These are phyloP conservation scores for Suillus decipiens DNA, from an alignment of 768 basidiomycete species.

Conservation along the genomic window DNA sequence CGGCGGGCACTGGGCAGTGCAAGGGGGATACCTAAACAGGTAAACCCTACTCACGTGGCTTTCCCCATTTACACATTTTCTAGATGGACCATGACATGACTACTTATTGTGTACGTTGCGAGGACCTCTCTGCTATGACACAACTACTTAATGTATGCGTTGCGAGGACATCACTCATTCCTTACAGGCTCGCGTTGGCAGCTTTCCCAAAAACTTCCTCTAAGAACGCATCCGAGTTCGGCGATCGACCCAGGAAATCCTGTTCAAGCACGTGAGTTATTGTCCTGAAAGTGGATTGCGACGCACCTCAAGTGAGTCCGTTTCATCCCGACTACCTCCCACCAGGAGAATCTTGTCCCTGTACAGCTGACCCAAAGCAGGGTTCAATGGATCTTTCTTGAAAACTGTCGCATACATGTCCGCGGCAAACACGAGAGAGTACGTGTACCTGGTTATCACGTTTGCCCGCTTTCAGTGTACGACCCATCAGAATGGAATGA, in stretches of 20 bases:
- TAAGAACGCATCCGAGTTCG: conserved; percentile 76
- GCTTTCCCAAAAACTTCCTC: conserved; percentile 59
- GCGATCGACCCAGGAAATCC: conserved; percentile 78
- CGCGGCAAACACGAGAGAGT: conserved; percentile 63
- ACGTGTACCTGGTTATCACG: conserved; percentile 54
- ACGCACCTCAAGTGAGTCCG: conserved; percentile 72
- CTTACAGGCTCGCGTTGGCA: conserved; percentile 37
- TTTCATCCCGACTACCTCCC: conserved; percentile 80
- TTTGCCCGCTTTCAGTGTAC: not conserved
- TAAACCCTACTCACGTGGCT: not conserved
- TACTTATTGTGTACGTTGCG: not conserved
- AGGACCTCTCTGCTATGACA: not conserved
- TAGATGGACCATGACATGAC: not conserved
- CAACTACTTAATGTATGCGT: not conserved
- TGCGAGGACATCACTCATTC: too few species aligned
- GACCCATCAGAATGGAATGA: not conserved
- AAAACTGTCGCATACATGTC: conserved; percentile 78
- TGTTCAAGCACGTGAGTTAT: conserved; percentile 26
- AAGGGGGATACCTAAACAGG: not conserved
- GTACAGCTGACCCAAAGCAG: conserved; percentile 65
- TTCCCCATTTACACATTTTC: not conserved
- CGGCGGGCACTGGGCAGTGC: not conserved
- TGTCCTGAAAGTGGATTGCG: not conserved
- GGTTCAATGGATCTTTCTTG: conserved; percentile 74
- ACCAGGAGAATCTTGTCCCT: conserved; percentile 72